Conservation (phyloP, 768 basidiomycete species). For the Leccinum disarticulatum region DNA sequence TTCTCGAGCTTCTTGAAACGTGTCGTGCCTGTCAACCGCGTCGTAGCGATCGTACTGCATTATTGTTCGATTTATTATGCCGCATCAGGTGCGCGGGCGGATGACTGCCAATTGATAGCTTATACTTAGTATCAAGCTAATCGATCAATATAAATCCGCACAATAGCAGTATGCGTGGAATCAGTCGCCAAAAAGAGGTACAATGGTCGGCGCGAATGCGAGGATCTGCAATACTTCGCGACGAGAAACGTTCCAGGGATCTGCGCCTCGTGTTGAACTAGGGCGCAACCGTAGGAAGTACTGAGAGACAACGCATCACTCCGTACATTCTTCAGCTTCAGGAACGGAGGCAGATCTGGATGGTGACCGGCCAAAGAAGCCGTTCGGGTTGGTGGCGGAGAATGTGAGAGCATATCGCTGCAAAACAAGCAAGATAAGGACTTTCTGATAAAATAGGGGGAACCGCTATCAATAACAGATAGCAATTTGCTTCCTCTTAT, state of each 20-base stretch:
- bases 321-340: neutral
- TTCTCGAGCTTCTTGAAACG: conserved; percentile 16
- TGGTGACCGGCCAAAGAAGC: neutral
- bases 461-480: neutral
- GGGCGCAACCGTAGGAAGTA: neutral
- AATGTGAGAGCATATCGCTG: neutral
- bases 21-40: conserved; percentile 4
- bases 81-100: neutral
- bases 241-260: neutral
- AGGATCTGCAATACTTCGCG: conserved; percentile 2
- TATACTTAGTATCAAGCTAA: neutral
- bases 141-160: neutral
- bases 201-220: neutral
- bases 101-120: neutral
- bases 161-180: conserved; percentile 1
- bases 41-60: conserved; percentile 2
- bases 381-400: neutral
- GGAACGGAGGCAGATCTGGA: conserved; percentile 4
- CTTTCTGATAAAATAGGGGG: neutral
- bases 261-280: conserved; percentile 5
- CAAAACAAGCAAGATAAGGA: neutral
- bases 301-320: neutral
- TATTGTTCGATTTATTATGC: neutral
- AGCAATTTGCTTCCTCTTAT: conserved; percentile 6
- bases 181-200: neutral